Percentiles rank a stretch among this genome's conserved stretches.
Evolutionary conservation across 768 basidiomycete genomes (phyloP).

Genomic region (Boletales sp.): DNA sequence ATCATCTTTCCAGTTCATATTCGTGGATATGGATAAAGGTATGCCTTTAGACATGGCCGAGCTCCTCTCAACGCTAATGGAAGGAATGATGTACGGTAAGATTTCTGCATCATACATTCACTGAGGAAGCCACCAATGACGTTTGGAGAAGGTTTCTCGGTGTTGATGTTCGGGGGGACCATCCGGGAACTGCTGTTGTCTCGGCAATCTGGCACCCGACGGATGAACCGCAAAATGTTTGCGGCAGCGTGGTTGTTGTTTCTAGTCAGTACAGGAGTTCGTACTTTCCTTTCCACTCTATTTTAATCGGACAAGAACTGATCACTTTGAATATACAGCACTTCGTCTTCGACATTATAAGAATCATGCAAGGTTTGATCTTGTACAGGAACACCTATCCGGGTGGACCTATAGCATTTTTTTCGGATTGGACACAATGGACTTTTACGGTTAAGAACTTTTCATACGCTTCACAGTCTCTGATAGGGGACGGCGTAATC

Average conservation of each 20-base stretch:
- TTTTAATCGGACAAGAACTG: not conserved
- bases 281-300: not conserved
- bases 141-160: too few relatives aligned
- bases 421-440: conserved; percentile 16
- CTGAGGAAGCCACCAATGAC: too few relatives aligned
- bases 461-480: conserved; percentile 12
- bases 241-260: conserved; percentile 14
- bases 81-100: too few relatives aligned
- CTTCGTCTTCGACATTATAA: conserved; percentile 10
- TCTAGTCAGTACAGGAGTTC: conserved; percentile 20
- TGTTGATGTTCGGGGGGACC: too few relatives aligned
- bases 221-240: not conserved
- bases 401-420: conserved; percentile 21
- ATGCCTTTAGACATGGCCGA: too few relatives aligned
- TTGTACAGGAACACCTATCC: conserved; percentile 2
- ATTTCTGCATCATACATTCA: too few relatives aligned
- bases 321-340: conserved; percentile 5
- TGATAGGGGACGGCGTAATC: conserved; percentile 23
- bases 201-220: not conserved
- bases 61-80: too few relatives aligned
- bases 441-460: conserved; percentile 21
- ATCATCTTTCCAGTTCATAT: too few relatives aligned
- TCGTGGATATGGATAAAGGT: too few relatives aligned
- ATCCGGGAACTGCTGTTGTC: too few relatives aligned
- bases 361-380: conserved; percentile 19